Conservation (phyloP, 2,329 filamentous ascomycete genomes). For the Aotearoamyces nothofagi region DNA sequence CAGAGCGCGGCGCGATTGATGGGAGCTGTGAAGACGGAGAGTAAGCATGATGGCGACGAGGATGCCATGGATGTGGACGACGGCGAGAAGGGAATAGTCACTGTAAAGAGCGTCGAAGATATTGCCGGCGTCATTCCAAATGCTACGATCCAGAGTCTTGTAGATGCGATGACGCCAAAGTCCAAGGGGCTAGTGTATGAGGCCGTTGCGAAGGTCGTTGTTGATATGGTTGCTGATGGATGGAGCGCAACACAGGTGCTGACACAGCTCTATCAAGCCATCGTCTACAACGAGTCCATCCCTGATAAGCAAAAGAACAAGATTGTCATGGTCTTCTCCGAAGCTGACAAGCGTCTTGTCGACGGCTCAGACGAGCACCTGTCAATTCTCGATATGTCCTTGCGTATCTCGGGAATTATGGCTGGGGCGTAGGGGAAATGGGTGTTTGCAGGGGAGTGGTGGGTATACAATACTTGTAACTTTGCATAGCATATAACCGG, state of each 20-base stretch:
- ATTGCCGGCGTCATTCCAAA: slow-evolving; percentile 91
- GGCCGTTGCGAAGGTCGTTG: slow-evolving; percentile 62
- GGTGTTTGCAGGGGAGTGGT: too few species aligned
- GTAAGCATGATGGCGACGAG: slow-evolving; percentile 24
- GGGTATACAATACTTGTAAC: too few species aligned
- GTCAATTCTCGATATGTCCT: slow-evolving; percentile 69
- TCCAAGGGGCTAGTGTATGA: slow-evolving; percentile 52
- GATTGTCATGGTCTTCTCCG: slow-evolving; percentile 80
- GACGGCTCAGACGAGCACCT: slow-evolving; percentile 95
- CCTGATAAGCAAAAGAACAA: slow-evolving; percentile 78
- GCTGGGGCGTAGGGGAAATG: slow-evolving; percentile 8
- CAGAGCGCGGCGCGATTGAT: slow-evolving; percentile 88
- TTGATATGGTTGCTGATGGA: slow-evolving; percentile 54
- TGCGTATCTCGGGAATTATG: slow-evolving; percentile 67
- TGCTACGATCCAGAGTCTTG: slow-evolving; percentile 51
- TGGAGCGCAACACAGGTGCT: slow-evolving; percentile 47
- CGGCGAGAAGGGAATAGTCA: slow-evolving; percentile 48
- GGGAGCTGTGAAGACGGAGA: slow-evolving; percentile 36
- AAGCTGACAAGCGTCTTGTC: slow-evolving; percentile 84
- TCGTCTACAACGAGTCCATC: slow-evolving; percentile 75
- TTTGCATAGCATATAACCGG: too few species aligned
- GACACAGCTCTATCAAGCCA: slow-evolving; percentile 60
- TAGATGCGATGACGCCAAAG: slow-evolving; percentile 62
- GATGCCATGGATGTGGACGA: slow-evolving; percentile 26
- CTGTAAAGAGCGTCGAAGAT: slow-evolving; percentile 72